Conservation (phyloP, 441 rosid genomes). For the Pelargonium myrrhifolium region DNA sequence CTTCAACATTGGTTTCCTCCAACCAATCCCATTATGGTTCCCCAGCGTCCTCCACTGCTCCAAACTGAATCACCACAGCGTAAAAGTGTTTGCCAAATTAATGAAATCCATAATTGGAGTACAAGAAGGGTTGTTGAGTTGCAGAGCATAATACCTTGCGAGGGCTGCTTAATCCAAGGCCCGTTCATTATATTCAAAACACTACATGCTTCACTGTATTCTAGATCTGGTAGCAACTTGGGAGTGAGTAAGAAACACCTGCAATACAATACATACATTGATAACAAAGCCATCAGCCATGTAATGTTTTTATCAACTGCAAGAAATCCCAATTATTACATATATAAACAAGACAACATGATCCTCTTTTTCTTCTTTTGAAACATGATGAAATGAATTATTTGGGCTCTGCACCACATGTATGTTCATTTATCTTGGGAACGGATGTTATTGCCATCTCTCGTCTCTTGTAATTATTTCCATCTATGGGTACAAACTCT, state of each 20-base stretch:
- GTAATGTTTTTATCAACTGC: not conserved
- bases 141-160: conserved; percentile 45
- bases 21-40: conserved; percentile 39
- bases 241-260: conserved; percentile 94
- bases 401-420: too few species aligned
- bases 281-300: not conserved
- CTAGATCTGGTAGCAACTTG: conserved; percentile 77
- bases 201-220: conserved; percentile 87
- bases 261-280: conserved; percentile 9
- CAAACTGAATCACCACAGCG: conserved; percentile 37
- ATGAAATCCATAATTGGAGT: not conserved
- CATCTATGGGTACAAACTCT: not conserved
- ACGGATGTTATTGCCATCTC: not conserved
- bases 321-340: not conserved
- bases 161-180: conserved; percentile 85
- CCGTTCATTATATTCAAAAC: conserved; percentile 92
- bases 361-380: not conserved
- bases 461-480: not conserved
- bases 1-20: conserved; percentile 35
- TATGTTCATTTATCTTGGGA: not conserved
- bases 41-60: conserved; percentile 72
- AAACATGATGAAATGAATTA: too few species aligned
- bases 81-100: not conserved
- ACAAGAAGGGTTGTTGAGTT: not conserved
- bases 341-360: not conserved